phyloP scores from a whole-genome alignment of 2,329 filamentous ascomycete genomes.

The Talaromyces piceae region DNA sequence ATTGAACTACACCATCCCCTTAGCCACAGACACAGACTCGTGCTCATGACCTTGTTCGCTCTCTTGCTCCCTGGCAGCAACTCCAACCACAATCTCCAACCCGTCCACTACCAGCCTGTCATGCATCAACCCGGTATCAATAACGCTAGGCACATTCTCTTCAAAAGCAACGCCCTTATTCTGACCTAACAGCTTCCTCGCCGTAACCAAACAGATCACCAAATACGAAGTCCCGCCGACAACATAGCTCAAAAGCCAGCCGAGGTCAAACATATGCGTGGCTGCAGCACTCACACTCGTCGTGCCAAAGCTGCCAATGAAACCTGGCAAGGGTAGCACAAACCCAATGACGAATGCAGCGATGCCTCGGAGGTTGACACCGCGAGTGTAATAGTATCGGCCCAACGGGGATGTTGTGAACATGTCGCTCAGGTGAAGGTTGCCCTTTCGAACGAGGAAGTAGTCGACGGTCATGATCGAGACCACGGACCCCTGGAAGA shows the following conservation, averaged over 20 bases:
- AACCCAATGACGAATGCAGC: conserved; percentile 17
- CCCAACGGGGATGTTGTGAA: conserved; percentile 21
- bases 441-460: conserved; percentile 24
- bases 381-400: conserved; percentile 27
- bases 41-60: not conserved
- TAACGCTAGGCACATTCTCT: conserved; percentile 4
- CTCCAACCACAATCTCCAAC: not conserved
- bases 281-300: conserved; percentile 11
- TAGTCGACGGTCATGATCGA: conserved; percentile 32
- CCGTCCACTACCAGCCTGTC: conserved; percentile 3
- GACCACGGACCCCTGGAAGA: conserved; percentile 17
- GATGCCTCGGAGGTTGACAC: conserved; percentile 23
- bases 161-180: conserved; percentile 2
- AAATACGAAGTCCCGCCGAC: conserved; percentile 15
- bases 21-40: not conserved
- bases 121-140: conserved; percentile 3
- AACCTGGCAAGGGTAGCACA: conserved; percentile 17
- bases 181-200: conserved; percentile 3
- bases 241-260: conserved; percentile 18
- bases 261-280: conserved; percentile 17
- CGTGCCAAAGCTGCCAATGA: conserved; percentile 15
- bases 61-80: not conserved
- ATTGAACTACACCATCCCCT: not conserved
- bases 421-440: conserved; percentile 25
- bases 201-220: conserved; percentile 13